Base-by-base conservation (phyloP, 805 yeast species). In the Yarrowia sp. region DNA sequence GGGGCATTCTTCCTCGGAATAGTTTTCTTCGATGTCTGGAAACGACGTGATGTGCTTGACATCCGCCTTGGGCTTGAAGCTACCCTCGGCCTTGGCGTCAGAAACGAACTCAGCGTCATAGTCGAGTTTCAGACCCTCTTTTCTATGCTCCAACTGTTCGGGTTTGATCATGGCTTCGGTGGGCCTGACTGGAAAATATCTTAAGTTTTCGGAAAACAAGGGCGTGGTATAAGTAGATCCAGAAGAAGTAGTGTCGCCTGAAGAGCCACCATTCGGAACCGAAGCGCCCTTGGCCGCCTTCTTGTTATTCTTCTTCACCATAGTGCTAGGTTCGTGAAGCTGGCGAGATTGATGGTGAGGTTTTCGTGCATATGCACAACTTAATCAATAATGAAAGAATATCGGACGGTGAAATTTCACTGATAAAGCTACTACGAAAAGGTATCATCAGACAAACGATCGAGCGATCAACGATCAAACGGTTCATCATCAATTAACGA, bases 281-380 rank as follows among this genome's bases (percentile, higher is more conserved):
- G 59, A 8, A 3, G 45, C 32, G 16, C n/a, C 35, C 59, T 38
- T 53, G n/a, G 35, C 59, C n/a, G 36, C 8, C 48, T 10, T 22
- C 48, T 41, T 41, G 40, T 42, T 56, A 10, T 56, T 56, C 48
- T 56, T 56, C 32, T 42, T 41, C 48, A 56, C 63, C 63, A 56
- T 56, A 22, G 7, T 53, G 38, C 48, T 56, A 41, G 48, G 63
- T 56, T 56, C 40, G 63, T 41, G 26, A 26, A 26, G 36, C 61
- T 40, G 61, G 7, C 46, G 26, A 22, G 16, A 55, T 41, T 38
- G 61, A 41, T 40, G 63, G 63, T 56, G 63, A 41, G 63, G 63
- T 56, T 56, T 56, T 56, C 63, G 63, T 56, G 63, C 63, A 56
- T 56, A 56, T 56, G 63, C 63, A 56, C 63, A 56, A 56, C 63